Evolutionary conservation across 2,329 filamentous ascomycete genomes (phyloP).

Genomic region (Madurella fahalii): DNA sequence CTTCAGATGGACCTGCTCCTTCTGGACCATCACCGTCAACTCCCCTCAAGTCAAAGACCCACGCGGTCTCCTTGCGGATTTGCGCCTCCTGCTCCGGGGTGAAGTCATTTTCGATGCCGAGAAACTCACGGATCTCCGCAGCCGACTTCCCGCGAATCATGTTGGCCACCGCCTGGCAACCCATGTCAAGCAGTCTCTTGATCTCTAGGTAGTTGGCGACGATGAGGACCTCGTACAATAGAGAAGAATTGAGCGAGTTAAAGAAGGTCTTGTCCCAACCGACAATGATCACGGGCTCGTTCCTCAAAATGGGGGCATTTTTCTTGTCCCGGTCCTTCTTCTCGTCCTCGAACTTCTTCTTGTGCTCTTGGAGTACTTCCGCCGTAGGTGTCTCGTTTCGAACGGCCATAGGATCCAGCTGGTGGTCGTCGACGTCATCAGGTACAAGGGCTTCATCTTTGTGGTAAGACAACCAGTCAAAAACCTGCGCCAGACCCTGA

Average conservation of each 20-base stretch:
- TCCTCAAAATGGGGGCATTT: too few species aligned
- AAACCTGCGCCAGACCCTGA: neutral
- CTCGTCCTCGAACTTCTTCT: too few species aligned
- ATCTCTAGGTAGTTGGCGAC: slow-evolving; percentile 13
- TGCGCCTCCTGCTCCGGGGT: neutral
- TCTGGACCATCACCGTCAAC: too few species aligned
- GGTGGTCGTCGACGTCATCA: neutral
- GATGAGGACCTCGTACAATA: slow-evolving; percentile 3
- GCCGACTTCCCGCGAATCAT: slow-evolving; percentile 1
- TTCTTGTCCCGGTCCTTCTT: too few species aligned
- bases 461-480: neutral
- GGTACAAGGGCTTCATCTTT: neutral
- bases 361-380: too few species aligned
- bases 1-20: too few species aligned
- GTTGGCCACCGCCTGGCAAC: neutral
- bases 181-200: neutral
- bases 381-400: too few species aligned
- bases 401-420: too few species aligned
- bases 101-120: slow-evolving; percentile 3
- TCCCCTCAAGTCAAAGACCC: too few species aligned
- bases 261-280: slow-evolving; percentile 5
- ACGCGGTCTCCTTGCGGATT: neutral
- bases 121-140: slow-evolving; percentile 1
- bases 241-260: neutral
- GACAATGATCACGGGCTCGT: too few species aligned